Base-by-base conservation (phyloP, 768 basidiomycete species). In the Boletus huronensis region DNA sequence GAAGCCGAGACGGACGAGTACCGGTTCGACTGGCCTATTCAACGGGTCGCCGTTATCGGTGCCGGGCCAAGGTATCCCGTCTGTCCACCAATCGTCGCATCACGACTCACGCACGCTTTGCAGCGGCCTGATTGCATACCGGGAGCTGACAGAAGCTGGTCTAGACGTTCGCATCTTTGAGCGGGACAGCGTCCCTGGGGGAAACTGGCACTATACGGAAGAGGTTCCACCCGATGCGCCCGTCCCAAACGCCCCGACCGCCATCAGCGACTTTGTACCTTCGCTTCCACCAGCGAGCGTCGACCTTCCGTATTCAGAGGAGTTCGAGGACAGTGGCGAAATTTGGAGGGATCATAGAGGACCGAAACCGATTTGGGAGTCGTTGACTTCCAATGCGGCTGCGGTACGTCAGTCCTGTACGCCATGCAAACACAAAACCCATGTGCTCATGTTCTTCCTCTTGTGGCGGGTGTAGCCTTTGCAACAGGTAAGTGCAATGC, bases 141-240 rank as follows among this genome's bases (percentile, higher is more conserved):
- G 40, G 3, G 53, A 62, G 28, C 40, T 62, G 47, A 55, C 50
- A 3, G 54, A 63, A 36, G 61, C 42, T 0, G 62, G 62, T 26
- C 23, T 63, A 1, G 40, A 63, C 5, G 61, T 59, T 9, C 58
- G 61, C 16, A 16, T 63, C 9, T 63, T 63, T 7, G 62, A 63
- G 36, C 52, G 60, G 3, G 57, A 55, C 42, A 52, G 32, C 19
- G 52, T 53, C 3, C 61, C 61, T 0, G 58, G 55, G 3, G 55
- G 61, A 1, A 53, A 40, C 39, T 63, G 61, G 54, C 55, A 63
- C 43, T 54, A 63, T 36, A 58, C 61, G 2, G 61, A 62, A 44
- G 61, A 59, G 16, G 14, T 48, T 6, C 44, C 62, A 0, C 49
- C 50, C 13, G 50, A 63, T 29, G 61, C 61, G 0, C 52, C 61